Evolutionary conservation across 306 rosid species (phyloP).

Genomic region (Sphenostylis stenocarpa): DNA sequence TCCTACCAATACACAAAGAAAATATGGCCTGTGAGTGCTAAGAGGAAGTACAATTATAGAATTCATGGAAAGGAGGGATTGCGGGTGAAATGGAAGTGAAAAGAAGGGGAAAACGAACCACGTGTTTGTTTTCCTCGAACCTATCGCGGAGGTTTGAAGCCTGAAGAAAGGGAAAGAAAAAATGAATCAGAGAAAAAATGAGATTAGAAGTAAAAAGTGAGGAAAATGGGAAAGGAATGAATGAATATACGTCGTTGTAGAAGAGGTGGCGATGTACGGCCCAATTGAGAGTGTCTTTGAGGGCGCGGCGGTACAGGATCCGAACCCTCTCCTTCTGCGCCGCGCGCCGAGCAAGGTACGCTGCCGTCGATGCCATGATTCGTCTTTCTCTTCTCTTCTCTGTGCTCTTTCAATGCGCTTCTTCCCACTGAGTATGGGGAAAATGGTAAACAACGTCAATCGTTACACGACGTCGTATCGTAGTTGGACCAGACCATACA

Average conservation of each 20-base stretch:
- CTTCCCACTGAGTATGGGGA: not conserved
- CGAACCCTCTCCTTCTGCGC: conserved; percentile 95
- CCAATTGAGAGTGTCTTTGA: conserved; percentile 93
- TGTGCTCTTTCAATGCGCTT: not conserved
- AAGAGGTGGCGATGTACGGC: conserved; percentile 99
- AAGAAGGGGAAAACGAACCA: conserved; percentile 58
- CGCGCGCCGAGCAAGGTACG: conserved; percentile 78
- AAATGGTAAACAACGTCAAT: not conserved
- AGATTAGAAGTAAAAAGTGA: not conserved
- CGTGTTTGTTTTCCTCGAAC: conserved; percentile 72
- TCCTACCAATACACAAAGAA: not conserved
- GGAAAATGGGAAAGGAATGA: not conserved
- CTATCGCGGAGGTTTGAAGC: conserved; percentile 83
- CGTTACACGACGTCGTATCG: not conserved
- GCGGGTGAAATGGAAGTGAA: not conserved
- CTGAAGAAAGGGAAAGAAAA: conserved; percentile 39
- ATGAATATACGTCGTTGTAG: conserved; percentile 64
- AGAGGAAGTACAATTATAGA: not conserved
- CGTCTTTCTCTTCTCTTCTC: conserved; percentile 45
- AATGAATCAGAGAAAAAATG: not conserved
- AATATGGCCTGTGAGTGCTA: not conserved
- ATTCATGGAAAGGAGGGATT: not conserved
- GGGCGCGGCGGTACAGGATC: conserved; percentile 91
- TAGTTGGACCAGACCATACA: not conserved
- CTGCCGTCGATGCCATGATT: conserved; percentile 53